phyloP scores from a whole-genome alignment of 2,329 filamentous ascomycete species.

The Fusarium clavum region DNA sequence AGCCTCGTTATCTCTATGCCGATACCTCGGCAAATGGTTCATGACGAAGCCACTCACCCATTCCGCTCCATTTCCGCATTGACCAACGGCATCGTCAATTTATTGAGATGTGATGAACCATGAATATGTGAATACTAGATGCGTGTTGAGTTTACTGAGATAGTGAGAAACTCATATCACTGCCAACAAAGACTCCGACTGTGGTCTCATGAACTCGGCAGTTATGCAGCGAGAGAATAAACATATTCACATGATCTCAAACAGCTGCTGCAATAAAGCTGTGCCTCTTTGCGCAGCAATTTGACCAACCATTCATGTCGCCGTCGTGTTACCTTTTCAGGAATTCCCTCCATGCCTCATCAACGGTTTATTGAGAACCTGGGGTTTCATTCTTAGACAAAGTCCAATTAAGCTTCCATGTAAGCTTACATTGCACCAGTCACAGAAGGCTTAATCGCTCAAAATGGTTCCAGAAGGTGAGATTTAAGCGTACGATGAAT shows the following conservation, averaged over 20 bases:
- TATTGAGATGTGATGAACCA: background rate
- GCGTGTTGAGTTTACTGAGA: background rate
- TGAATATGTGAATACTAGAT: background rate
- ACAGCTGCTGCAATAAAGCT: background rate
- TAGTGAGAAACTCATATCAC: background rate
- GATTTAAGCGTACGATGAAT: background rate
- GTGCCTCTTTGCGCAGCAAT: background rate
- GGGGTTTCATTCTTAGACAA: background rate
- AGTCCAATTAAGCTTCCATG: background rate
- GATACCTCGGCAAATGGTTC: background rate
- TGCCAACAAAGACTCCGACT: background rate
- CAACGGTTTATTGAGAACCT: background rate
- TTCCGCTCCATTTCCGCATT: constrained; percentile 2
- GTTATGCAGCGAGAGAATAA: background rate
- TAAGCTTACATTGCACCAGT: background rate
- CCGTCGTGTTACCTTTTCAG: background rate
- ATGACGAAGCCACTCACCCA: background rate
- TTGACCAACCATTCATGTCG: background rate
- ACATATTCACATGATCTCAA: background rate
- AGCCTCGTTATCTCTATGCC: background rate
- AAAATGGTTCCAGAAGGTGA: background rate
- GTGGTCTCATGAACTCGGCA: no score
- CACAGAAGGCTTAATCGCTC: background rate
- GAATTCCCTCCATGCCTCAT: background rate
- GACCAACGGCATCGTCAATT: background rate